These are phyloP conservation scores for Eucalyptus tenuipes DNA, from an alignment of 345 rosid genomes.

Conservation along the genomic window DNA sequence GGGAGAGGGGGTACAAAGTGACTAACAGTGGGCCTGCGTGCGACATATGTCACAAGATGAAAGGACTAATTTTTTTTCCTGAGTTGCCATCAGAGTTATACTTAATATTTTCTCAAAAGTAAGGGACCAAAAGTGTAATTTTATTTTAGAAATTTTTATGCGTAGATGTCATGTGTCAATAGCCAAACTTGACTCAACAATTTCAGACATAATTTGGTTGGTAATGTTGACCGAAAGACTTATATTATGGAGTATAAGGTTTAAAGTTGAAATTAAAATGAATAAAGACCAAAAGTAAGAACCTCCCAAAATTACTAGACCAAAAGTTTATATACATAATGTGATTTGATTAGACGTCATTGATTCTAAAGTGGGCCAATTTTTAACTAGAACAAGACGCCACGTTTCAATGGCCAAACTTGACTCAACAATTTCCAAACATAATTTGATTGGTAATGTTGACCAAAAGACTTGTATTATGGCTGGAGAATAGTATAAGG, in stretches of 20 bases:
- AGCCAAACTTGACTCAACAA: not conserved
- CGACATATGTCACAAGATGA: no score
- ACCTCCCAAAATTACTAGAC: not conserved
- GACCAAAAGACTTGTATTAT: not conserved
- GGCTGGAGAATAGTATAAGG: not conserved
- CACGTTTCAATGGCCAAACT: no score
- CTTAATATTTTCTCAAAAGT: not conserved
- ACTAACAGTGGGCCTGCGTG: no score
- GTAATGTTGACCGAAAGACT: not conserved
- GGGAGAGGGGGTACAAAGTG: no score
- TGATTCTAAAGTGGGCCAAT: no score
- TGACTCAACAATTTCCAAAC: not conserved
- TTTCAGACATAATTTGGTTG: not conserved
- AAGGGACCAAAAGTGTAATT: not conserved
- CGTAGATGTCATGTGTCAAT: no score
- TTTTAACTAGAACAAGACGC: no score
- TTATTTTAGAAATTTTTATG: not conserved
- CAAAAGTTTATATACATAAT: not conserved
- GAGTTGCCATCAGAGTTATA: accelerated
- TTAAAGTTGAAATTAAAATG: not conserved
- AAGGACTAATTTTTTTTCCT: no score
- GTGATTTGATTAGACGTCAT: not conserved
- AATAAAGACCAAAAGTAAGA: not conserved
- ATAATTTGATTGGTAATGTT: not conserved
- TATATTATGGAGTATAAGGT: not conserved